These are phyloP conservation scores for Pichia sp. DNA, from an alignment of 1,139 yeast genomes.

Conservation along the genomic window DNA sequence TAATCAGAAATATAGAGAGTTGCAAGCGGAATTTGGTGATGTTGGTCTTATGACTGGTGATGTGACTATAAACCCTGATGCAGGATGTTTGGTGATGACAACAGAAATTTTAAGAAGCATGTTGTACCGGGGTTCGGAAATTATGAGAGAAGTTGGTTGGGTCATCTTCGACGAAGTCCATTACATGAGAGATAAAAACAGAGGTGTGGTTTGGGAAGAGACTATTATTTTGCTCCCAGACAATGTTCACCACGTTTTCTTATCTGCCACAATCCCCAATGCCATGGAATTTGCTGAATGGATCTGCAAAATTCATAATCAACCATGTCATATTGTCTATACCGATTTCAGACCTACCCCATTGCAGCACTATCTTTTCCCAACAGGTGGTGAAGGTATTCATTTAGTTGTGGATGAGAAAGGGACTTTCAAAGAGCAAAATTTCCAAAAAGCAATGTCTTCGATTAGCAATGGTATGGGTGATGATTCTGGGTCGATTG, in stretches of 20 bases:
- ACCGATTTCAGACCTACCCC: conserved; percentile 99
- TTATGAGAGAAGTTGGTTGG: conserved; percentile 94
- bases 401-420: conserved; percentile 97
- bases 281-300: conserved; percentile 97
- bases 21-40: conserved; percentile 76
- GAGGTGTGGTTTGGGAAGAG: conserved; percentile 99
- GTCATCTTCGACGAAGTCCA: conserved; percentile 97
- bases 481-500: conserved; percentile 68
- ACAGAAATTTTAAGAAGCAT: conserved; percentile 92
- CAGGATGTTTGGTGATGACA: conserved; percentile 95
- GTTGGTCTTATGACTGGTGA: conserved; percentile 97
- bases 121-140: conserved; percentile 94
- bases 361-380: conserved; percentile 91
- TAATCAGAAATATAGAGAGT: conserved; percentile 92
- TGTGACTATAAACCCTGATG: conserved; percentile 96
- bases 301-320: conserved; percentile 92
- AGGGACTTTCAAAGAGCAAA: conserved; percentile 92
- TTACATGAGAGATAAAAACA: conserved; percentile 90
- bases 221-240: conserved; percentile 95
- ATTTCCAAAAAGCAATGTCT: conserved; percentile 97
- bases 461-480: conserved; percentile 78
- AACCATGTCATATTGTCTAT: conserved; percentile 97
- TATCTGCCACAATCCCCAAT: conserved; percentile 96
- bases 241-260: conserved; percentile 79
- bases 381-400: conserved; percentile 96